Base-by-base conservation (phyloP, 768 basidiomycete species). In the Podaxis sp. region DNA sequence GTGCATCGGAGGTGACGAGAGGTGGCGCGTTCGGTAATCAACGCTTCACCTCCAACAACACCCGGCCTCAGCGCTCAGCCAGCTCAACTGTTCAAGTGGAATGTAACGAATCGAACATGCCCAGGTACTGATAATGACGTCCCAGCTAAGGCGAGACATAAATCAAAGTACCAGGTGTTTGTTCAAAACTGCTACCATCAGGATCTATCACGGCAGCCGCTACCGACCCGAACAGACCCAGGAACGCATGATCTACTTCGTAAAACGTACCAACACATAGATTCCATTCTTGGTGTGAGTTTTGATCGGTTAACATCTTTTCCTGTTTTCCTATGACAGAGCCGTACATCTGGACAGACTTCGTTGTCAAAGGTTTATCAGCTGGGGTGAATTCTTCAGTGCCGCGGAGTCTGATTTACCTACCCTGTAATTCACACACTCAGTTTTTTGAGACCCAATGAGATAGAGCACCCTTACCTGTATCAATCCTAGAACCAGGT, bases 391-490 rank as follows among this genome's bases (percentile, higher is more conserved):
- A 27, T 35, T 56, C 55, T 36, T 56, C 44, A 56, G 13, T 56
- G 25, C 35, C 55, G 55, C 55, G 55, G 55, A 56, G 55, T 46
- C 35, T 56, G 55, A 56, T 46, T 32, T 32, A 28, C 13, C 16
- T 16, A 35, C 18, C 37, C 54, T 27, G 40, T 28, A 55, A 32
- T 57, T 51, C 48, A 3, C 57, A 59, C 57, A 50, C 37, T 40
- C 14, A 40, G 27, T 5, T 38, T 25, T 5, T 27, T 38, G n/a
- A 13, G 27, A n/a, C 36, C 11, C 14, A 13, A 40, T 32, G 7
- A 7, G 32, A 32, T 16, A 27, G 28, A 56, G 5, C n/a, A 21
- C 27, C 47, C 54, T 57, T 50, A 32, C 37, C 14, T 27, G 47
- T 42, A n/a, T 13, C 37, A 40, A 59, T 59, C 50, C 36, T 25